A percentile compares a stretch with the other conserved stretches of the same genome.
Conservation (phyloP, 495 filamentous ascomycete genomes). For the Cercophora scortea region DNA sequence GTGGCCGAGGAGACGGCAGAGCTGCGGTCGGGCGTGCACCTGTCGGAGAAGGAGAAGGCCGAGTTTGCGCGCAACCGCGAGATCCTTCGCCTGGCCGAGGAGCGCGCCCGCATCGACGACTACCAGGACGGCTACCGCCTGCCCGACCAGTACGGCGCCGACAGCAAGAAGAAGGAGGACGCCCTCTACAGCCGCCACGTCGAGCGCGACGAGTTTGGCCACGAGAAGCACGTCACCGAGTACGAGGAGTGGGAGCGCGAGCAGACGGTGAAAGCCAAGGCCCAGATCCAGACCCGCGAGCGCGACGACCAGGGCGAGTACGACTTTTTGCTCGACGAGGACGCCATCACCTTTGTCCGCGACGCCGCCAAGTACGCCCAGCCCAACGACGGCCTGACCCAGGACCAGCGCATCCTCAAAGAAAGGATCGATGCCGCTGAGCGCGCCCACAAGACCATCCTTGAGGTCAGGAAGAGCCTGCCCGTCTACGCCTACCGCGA, state of each 20-base stretch:
- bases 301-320: constrained; percentile 81
- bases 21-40: constrained; percentile 62
- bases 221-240: constrained; percentile 87
- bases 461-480: constrained; percentile 83
- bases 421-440: constrained; percentile 81
- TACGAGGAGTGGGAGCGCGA: constrained; percentile 95
- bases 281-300: constrained; percentile 69
- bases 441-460: constrained; percentile 73
- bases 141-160: constrained; percentile 90
- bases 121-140: constrained; percentile 89
- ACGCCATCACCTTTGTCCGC: constrained; percentile 78
- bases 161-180: constrained; percentile 82
- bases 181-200: constrained; percentile 88
- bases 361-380: constrained; percentile 58
- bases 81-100: constrained; percentile 79
- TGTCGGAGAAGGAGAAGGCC: constrained; percentile 73
- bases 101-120: constrained; percentile 82
- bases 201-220: constrained; percentile 77
- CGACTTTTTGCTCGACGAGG: constrained; percentile 89
- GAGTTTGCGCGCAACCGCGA: constrained; percentile 90
- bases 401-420: constrained; percentile 71
- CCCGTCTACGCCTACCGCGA: constrained; percentile 82
- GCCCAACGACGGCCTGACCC: constrained; percentile 49
- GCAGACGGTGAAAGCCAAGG: constrained; percentile 81
- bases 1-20: constrained; percentile 88